Conservation (phyloP, 148 eudicot genomes). For the Rhododendron griersonianum region DNA sequence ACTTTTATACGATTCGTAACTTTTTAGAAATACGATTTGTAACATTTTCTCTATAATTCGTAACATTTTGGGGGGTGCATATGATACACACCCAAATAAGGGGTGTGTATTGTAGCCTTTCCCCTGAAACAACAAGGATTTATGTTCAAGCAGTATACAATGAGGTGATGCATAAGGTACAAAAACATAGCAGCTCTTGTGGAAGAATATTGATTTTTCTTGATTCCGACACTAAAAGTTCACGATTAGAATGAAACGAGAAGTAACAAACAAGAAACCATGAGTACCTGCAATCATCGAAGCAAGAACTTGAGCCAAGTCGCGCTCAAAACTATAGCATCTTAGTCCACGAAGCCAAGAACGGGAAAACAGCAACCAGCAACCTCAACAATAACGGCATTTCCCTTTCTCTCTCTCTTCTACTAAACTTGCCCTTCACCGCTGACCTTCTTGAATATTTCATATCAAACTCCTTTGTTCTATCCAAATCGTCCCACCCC, state of each 20-base stretch:
- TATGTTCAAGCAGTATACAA: neutral
- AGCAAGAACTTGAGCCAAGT: neutral
- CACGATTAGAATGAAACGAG: neutral
- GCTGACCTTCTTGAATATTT: conserved; percentile 1
- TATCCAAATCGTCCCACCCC: conserved; percentile 87
- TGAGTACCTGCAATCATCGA: neutral
- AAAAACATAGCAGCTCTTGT: neutral
- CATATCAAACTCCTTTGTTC: conserved; percentile 13
- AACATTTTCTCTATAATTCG: too few species aligned
- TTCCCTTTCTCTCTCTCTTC: conserved; percentile 27
- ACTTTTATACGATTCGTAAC: too few species aligned
- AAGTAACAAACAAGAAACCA: neutral
- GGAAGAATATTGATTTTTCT: neutral
- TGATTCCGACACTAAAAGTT: neutral
- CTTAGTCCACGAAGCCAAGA: conserved; percentile 59
- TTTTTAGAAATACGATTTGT: too few species aligned
- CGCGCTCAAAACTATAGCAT: conserved; percentile 20
- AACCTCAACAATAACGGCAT: conserved; percentile 60
- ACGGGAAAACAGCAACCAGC: conserved; percentile 64
- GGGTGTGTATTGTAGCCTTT: too few species aligned
- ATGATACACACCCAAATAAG: too few species aligned
- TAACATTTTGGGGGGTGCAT: too few species aligned
- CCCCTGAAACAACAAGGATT: neutral
- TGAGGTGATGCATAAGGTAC: neutral
- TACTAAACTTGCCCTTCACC: conserved; percentile 25